These are phyloP conservation scores for Oryza glumipatula DNA, from an alignment of 176 grass and related monocot genomes.

Conservation along the genomic window DNA sequence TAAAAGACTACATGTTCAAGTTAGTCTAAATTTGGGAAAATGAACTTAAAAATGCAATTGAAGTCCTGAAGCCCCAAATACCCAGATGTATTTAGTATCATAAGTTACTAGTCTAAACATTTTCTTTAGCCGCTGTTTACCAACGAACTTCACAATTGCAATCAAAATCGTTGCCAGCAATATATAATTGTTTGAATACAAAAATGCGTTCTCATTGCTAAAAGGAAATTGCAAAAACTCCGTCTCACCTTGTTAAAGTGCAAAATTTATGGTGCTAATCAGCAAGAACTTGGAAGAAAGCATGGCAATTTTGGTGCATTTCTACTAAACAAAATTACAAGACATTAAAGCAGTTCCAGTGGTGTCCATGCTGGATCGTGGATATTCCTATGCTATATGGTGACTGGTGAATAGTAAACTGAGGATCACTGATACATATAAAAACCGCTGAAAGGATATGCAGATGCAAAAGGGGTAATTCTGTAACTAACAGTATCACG, in stretches of 20 bases:
- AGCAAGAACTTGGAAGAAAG: not conserved
- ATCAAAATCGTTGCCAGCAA: not conserved
- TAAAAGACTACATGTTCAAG: no score
- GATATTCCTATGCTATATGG: not conserved
- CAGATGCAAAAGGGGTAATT: constrained; percentile 11
- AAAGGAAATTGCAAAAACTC: not conserved
- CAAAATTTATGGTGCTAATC: not conserved
- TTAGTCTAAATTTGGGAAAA: no score
- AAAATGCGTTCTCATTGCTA: not conserved
- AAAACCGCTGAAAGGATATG: not conserved
- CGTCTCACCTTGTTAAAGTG: not conserved
- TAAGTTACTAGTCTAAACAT: not conserved
- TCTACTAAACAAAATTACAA: not conserved
- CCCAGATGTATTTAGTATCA: no score
- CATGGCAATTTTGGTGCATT: not conserved
- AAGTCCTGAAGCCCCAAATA: no score
- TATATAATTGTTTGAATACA: not conserved
- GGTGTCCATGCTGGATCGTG: not conserved
- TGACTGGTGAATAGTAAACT: not conserved
- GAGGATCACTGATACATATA: constrained; percentile 6
- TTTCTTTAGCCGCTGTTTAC: not conserved
- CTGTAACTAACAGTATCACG: constrained; percentile 63
- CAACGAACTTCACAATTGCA: not conserved
- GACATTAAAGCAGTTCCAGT: not conserved
- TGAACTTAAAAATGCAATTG: no score